Evolutionary conservation across 2,329 filamentous ascomycete species (phyloP).

Genomic region (Cladosporium sp.): DNA sequence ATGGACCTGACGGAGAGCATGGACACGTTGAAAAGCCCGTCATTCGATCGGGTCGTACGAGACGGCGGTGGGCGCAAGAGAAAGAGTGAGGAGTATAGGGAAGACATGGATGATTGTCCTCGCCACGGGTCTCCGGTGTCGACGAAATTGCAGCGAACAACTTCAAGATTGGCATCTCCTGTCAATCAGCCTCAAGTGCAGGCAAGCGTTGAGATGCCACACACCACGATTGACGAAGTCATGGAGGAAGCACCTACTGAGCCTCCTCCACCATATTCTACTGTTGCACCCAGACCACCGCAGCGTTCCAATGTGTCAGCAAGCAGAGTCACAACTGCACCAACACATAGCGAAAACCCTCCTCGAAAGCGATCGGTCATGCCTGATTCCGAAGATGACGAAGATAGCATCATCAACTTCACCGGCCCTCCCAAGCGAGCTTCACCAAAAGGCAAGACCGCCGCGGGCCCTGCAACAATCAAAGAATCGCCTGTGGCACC

Average conservation of each 20-base stretch:
- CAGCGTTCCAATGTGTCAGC: neutral
- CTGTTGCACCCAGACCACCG: slow-evolving; percentile 27
- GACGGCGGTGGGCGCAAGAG: slow-evolving; percentile 33
- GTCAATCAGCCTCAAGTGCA: neutral
- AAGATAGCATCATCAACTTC: slow-evolving; percentile 14
- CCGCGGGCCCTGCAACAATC: neutral
- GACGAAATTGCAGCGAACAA: neutral
- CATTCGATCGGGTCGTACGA: slow-evolving; percentile 11
- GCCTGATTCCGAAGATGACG: slow-evolving; percentile 20
- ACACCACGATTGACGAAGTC: slow-evolving; percentile 37
- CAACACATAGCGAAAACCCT: neutral
- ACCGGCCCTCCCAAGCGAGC: neutral
- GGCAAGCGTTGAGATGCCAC: slow-evolving; percentile 21
- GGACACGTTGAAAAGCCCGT: slow-evolving; percentile 18
- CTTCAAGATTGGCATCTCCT: neutral
- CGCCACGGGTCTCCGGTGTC: slow-evolving; percentile 6
- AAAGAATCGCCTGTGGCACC: slow-evolving; percentile 1
- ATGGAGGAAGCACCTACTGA: slow-evolving; percentile 23
- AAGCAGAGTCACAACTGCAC: neutral
- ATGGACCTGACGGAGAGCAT: slow-evolving; percentile 32
- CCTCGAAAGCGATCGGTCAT: slow-evolving; percentile 1
- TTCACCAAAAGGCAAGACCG: neutral
- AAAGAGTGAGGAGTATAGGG: slow-evolving; percentile 42
- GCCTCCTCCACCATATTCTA: slow-evolving; percentile 43
- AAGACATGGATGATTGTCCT: slow-evolving; percentile 10